Evolutionary conservation across 371 early-diverging fungal genomes (phyloP).

Genomic region (Mucor sp.): DNA sequence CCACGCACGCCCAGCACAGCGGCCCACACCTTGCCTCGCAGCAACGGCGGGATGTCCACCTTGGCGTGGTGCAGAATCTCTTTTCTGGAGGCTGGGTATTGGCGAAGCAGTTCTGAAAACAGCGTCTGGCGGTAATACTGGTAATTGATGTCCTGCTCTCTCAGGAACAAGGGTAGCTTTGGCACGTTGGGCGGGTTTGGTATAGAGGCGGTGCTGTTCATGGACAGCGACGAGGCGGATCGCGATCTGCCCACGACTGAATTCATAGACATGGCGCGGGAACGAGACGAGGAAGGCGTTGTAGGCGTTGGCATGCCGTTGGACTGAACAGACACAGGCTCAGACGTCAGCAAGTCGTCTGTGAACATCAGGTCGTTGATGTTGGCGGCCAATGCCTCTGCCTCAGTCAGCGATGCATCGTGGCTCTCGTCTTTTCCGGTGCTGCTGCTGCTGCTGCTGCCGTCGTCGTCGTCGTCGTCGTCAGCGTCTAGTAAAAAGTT

Average conservation of each 20-base stretch:
- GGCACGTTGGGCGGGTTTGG: slow-evolving; percentile 22
- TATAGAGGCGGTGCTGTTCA: slow-evolving; percentile 32
- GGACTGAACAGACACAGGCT: neutral
- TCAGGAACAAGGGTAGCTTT: slow-evolving; percentile 55
- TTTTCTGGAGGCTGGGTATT: slow-evolving; percentile 69
- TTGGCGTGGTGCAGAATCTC: slow-evolving; percentile 73
- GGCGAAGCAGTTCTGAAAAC: slow-evolving; percentile 65
- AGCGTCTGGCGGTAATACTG: slow-evolving; percentile 65
- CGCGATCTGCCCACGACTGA: slow-evolving; percentile 35
- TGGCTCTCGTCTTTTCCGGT: neutral
- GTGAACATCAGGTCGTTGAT: slow-evolving; percentile 31
- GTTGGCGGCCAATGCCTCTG: slow-evolving; percentile 17
- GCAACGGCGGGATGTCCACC: slow-evolving; percentile 73
- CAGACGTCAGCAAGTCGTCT: slow-evolving; percentile 19
- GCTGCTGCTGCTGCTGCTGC: too few relatives aligned
- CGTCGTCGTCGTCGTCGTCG: slow-evolving; percentile 12
- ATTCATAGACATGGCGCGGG: slow-evolving; percentile 21
- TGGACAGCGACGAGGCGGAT: slow-evolving; percentile 36
- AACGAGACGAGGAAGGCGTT: slow-evolving; percentile 39
- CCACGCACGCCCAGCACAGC: slow-evolving; percentile 71
- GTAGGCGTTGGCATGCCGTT: slow-evolving; percentile 22
- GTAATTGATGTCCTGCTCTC: slow-evolving; percentile 74
- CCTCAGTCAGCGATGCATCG: slow-evolving; percentile 1
- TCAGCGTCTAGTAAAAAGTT: slow-evolving; percentile 51
- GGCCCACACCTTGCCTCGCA: slow-evolving; percentile 81